A percentile compares a stretch with the other conserved stretches of the same genome.
These are phyloP conservation scores for Kernera saxatilis DNA, from an alignment of 345 rosid species.

Conservation along the genomic window DNA sequence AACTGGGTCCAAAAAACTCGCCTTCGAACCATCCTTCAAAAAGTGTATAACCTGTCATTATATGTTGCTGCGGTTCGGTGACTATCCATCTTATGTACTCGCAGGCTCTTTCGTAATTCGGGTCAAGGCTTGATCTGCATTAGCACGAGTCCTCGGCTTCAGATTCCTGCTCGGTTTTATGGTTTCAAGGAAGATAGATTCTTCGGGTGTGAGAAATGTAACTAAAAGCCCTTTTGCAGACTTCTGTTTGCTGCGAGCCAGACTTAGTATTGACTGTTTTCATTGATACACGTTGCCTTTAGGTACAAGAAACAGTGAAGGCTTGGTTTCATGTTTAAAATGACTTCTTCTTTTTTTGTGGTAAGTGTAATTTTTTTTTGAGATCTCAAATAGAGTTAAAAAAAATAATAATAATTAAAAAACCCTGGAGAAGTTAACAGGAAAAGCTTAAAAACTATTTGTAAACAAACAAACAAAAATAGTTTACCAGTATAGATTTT, in stretches of 20 bases:
- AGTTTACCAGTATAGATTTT: no score
- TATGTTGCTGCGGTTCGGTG: background rate
- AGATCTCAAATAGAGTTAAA: background rate
- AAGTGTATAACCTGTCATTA: background rate
- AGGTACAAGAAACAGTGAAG: background rate
- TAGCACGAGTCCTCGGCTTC: background rate
- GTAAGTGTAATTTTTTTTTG: background rate
- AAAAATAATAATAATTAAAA: no score
- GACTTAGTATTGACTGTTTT: background rate
- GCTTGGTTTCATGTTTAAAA: background rate
- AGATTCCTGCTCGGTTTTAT: background rate
- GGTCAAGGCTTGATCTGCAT: slow-evolving; percentile 58
- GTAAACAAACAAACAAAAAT: background rate
- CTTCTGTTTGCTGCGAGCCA: background rate
- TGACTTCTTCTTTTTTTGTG: background rate
- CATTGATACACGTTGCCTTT: background rate
- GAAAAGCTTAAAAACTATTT: no score
- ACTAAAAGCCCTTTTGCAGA: slow-evolving; percentile 1
- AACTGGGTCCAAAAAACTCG: background rate
- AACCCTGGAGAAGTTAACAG: background rate
- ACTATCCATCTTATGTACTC: background rate
- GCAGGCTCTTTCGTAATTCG: slow-evolving; percentile 88
- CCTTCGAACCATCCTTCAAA: background rate
- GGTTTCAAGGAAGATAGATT: background rate
- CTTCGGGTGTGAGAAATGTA: slow-evolving; percentile 1